Base-by-base conservation (phyloP, 208 protist species). In the Acanthamoeba rhysodes region DNA sequence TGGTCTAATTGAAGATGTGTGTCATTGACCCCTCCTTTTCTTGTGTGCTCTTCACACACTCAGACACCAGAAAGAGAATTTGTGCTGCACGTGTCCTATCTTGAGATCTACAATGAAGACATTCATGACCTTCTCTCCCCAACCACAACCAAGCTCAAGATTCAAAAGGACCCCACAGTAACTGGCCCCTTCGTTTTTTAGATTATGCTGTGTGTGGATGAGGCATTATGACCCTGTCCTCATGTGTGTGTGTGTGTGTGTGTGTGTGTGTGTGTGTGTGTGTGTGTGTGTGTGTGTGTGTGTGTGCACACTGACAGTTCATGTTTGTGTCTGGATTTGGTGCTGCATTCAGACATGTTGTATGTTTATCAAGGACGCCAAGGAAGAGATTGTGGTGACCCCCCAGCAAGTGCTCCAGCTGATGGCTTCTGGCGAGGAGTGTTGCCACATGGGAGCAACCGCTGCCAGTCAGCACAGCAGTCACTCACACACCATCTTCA, bases 401-500 rank as follows among this genome's bases (percentile, higher is more conserved):
- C 80, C 95, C 10, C 37, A 97, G 29, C 82, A 97, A 48, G 90
- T 95, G 10, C 59, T 97, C 16, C 29, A 48, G 29, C 64, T 96
- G 14, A 93, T 97, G 87, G 68, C 59, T 6, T 24, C 5, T n/a
- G 88, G 94, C 29, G 80, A 90, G 48, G 90, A 92, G n/a, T 95
- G 97, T 66, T 95, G 97, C 9, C 93, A 97, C 57, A 48, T 97
- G 24, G 98, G 98, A 0, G 95, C 96, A 41, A 99, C 99, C 1
- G 96, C 97, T 55, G 99, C 99, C 98, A 99, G 99, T 95, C 98
- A 99, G n/a, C 96, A 96, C 50, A 99, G 98, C 29, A 99, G 97
- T 82, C 97, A 99, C 50, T 99, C 99, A 6, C 99, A 99, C 96
- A 99, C 99, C 41, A 99, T 99, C 76, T 99, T 99, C 95, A 96